Evolutionary conservation across 2,329 filamentous ascomycete genomes (phyloP), one percentile per base, ranked within the genome.

Genomic region (Fusarium dimerum): DNA sequence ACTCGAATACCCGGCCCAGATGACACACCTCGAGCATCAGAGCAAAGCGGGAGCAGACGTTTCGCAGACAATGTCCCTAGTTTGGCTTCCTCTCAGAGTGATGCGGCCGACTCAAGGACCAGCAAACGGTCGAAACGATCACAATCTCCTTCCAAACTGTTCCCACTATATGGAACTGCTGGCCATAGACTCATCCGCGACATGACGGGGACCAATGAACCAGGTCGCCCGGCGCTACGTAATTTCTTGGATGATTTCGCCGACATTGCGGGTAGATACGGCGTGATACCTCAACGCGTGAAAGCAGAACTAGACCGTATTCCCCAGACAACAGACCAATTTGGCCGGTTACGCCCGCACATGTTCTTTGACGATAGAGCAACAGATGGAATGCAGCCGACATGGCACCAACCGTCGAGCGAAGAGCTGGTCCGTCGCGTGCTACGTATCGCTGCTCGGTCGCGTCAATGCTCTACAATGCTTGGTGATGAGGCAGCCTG

Each of bases 121-220:
- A 47, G 45, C 39, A 47, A 47, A 16, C 38, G 45, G 20, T 47
- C 45, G 38, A 40, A 42, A 39, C 38, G 45, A 16, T 47, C 45
- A 2, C 45, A 47, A 38, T 47, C 45, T 7, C 45, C 45, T 18
- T 41, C 45, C 45, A 47, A 47, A 29, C 26, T 47, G 12, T 47
- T 47, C n/a, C 45, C 45, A 6, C 11, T 47, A 2, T 47, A 47
- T n/a, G 45, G 45, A 36, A 29, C 45, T n/a, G 45, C 40, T 6
- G 45, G 45, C 16, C 45, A 20, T n/a, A 20, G 18, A 4, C 45
- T 47, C 6, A n/a, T 34, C 9, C 45, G 45, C 30, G 45, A 16
- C 20, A 26, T n/a, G 26, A 36, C 45, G 0, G 38, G 12, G 3
- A 17, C 43, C 15, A 38, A 7, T 6, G 30, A 38, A 15, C 5